A percentile compares a stretch with the other conserved stretches of the same genome.
Conservation (phyloP, 306 rosid species). For the Macrotyloma uniflorum region DNA sequence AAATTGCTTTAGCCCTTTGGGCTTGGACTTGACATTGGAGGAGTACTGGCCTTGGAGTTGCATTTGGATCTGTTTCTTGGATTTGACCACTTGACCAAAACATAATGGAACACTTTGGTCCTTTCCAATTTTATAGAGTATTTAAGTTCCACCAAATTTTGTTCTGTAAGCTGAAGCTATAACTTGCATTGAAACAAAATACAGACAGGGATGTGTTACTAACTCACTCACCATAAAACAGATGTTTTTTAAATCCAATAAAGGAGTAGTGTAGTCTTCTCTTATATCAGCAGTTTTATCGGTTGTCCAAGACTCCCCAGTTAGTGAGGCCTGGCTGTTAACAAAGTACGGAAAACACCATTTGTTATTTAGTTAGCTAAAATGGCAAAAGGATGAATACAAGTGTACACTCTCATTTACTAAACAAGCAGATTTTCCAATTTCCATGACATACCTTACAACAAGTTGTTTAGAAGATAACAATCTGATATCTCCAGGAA, state of each 20-base stretch:
- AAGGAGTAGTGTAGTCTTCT: conserved; percentile 67
- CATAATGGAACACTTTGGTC: neutral
- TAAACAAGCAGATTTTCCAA: conserved; percentile 3
- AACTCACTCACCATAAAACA: conserved; percentile 75
- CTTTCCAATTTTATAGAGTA: neutral
- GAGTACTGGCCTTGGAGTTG: neutral
- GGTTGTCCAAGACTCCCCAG: conserved; percentile 77
- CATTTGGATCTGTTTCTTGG: neutral
- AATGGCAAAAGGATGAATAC: conserved; percentile 24
- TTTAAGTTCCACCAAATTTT: neutral
- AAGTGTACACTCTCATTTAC: conserved; percentile 24
- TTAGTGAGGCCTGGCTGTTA: conserved; percentile 88
- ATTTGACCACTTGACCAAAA: neutral
- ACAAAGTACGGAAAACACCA: conserved; percentile 43
- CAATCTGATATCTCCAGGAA: conserved; percentile 83
- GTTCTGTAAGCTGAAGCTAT: neutral
- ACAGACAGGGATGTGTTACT: neutral
- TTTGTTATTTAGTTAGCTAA: conserved; percentile 16
- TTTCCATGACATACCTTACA: conserved; percentile 67
- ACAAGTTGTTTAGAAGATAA: conserved; percentile 81
- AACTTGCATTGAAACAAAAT: conserved; percentile 21
- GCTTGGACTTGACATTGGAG: neutral
- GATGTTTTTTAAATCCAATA: conserved; percentile 75
- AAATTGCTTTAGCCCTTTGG: neutral
- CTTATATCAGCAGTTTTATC: conserved; percentile 69